Conservation (phyloP, 768 basidiomycete genomes). For the Tricholoma sp. region DNA sequence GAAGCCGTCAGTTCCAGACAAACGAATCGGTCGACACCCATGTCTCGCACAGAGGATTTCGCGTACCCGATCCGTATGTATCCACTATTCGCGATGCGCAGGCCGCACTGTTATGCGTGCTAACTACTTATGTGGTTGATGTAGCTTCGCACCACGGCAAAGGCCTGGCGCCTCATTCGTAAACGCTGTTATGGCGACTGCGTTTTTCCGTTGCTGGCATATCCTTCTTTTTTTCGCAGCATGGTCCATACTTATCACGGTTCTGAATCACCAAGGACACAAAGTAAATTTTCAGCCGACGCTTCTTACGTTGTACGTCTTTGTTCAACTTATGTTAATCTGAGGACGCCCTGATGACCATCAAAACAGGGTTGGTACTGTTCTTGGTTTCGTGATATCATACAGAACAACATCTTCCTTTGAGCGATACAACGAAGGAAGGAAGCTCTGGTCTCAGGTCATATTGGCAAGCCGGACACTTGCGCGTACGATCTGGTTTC, state of each 20-base stretch:
- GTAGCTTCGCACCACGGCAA: conserved; percentile 34
- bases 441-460: conserved; percentile 67
- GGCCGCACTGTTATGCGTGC: background rate
- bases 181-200: conserved; percentile 38
- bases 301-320: conserved; percentile 62
- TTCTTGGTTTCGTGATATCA: conserved; percentile 71
- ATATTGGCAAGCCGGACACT: conserved; percentile 51
- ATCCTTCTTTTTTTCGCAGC: conserved; percentile 58
- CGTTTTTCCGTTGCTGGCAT: conserved; percentile 60
- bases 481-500: conserved; percentile 63
- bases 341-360: conserved; percentile 17
- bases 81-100: background rate
- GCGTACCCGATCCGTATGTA: conserved; percentile 36
- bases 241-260: conserved; percentile 55
- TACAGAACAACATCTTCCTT: conserved; percentile 70
- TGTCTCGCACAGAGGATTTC: conserved; percentile 28
- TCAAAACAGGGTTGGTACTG: conserved; percentile 47
- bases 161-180: conserved; percentile 32
- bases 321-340: conserved; percentile 16
- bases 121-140: background rate
- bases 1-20: conserved; percentile 18
- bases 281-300: conserved; percentile 41
- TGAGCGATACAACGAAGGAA: conserved; percentile 73
- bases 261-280: conserved; percentile 45
- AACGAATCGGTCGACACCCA: conserved; percentile 15